These are phyloP conservation scores for Aleurites moluccanus DNA, from an alignment of 441 rosid species.

Conservation along the genomic window DNA sequence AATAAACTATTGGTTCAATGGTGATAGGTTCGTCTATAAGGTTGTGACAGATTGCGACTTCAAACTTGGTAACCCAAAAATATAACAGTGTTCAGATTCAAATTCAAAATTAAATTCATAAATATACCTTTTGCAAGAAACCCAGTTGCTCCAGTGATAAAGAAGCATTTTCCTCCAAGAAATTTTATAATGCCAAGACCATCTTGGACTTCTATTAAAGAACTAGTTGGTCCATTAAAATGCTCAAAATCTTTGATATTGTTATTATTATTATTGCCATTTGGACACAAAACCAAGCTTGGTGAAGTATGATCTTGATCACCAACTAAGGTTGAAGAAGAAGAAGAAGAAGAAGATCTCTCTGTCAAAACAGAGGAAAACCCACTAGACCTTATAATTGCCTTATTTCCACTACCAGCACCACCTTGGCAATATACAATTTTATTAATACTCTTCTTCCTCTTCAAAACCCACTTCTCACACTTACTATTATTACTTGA, in stretches of 20 bases:
- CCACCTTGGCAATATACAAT: constrained; percentile 56
- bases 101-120: background rate
- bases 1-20: background rate
- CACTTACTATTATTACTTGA: constrained; percentile 23
- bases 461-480: constrained; percentile 32
- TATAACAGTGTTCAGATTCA: background rate
- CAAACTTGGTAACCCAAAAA: no score
- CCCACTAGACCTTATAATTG: constrained; percentile 31
- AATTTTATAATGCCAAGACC: constrained; percentile 87
- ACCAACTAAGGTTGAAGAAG: constrained; percentile 28
- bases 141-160: constrained; percentile 88
- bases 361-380: constrained; percentile 53
- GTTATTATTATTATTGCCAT: constrained; percentile 45
- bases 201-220: constrained; percentile 53
- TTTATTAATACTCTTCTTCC: constrained; percentile 27
- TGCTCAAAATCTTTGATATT: constrained; percentile 57
- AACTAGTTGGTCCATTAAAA: constrained; percentile 36
- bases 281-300: constrained; percentile 57
- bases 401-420: constrained; percentile 49
- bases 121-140: constrained; percentile 77
- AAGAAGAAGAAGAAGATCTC: constrained; percentile 24
- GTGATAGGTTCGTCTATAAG: no score
- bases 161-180: constrained; percentile 65
- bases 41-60: no score
- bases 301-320: constrained; percentile 35